A percentile compares a stretch with the other conserved stretches of the same genome.
These are phyloP conservation scores for Lentinus tigrinus DNA, from an alignment of 768 basidiomycete genomes.

Conservation along the genomic window DNA sequence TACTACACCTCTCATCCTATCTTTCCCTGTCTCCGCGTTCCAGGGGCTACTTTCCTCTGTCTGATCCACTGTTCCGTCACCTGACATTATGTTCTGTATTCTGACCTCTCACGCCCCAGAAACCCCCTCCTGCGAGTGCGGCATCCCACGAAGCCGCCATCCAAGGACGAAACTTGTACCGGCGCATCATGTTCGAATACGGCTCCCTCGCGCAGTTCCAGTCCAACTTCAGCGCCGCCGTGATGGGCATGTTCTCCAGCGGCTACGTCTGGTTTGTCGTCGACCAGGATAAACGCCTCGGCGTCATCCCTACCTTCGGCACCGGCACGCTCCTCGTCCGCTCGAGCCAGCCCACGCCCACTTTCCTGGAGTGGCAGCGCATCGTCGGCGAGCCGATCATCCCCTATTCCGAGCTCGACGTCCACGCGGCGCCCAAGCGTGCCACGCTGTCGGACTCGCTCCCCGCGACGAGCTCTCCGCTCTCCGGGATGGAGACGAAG, in stretches of 20 bases:
- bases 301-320: slow-evolving; percentile 83
- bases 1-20: slow-evolving; percentile 6
- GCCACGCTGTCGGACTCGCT: background rate
- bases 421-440: slow-evolving; percentile 18
- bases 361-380: slow-evolving; percentile 7
- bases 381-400: slow-evolving; percentile 13
- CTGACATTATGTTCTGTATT: background rate
- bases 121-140: slow-evolving; percentile 36
- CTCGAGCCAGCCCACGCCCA: slow-evolving; percentile 9
- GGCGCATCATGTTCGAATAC: slow-evolving; percentile 47
- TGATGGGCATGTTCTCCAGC: slow-evolving; percentile 70
- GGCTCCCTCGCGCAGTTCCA: slow-evolving; percentile 69
- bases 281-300: slow-evolving; percentile 59
- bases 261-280: slow-evolving; percentile 90
- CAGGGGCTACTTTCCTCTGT: too few species aligned
- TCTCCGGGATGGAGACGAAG: slow-evolving; percentile 40
- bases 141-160: slow-evolving; percentile 31
- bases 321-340: slow-evolving; percentile 81
- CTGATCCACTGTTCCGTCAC: too few species aligned
- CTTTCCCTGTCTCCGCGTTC: background rate
- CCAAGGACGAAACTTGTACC: slow-evolving; percentile 39
- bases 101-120: slow-evolving; percentile 29
- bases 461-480: slow-evolving; percentile 36
- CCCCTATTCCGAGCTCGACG: background rate
- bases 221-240: slow-evolving; percentile 74